Conservation (phyloP, 306 rosid genomes). For the Prunus armeniaca region DNA sequence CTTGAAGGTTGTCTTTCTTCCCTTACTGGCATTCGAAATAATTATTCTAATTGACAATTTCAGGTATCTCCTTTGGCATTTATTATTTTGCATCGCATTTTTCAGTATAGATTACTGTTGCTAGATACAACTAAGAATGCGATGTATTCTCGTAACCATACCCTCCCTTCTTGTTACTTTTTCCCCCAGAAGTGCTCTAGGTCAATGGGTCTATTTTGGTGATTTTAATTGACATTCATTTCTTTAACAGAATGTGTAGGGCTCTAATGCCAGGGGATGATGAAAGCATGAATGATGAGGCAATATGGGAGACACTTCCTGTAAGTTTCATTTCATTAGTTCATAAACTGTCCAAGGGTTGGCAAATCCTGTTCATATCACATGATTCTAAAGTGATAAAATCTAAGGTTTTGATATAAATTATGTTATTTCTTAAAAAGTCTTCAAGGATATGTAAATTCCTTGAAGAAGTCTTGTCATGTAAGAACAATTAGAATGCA, state of each 20-base stretch:
- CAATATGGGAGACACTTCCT: constrained; percentile 97
- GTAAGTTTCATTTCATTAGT: constrained; percentile 45
- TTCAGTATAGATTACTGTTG: background rate
- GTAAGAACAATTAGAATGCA: background rate
- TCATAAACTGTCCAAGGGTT: constrained; percentile 13
- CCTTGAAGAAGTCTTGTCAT: background rate
- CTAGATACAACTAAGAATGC: background rate
- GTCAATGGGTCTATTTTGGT: constrained; percentile 9
- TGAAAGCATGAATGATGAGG: constrained; percentile 83
- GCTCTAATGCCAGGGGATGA: constrained; percentile 97
- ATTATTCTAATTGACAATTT: constrained; percentile 84
- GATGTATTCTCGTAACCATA: background rate
- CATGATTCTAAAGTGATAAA: background rate
- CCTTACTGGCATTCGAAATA: constrained; percentile 82
- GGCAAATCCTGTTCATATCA: background rate
- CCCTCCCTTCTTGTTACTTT: background rate
- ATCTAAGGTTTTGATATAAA: background rate
- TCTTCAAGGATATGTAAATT: background rate
- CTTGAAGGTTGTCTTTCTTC: constrained; percentile 90
- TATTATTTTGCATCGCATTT: background rate
- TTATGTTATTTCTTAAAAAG: background rate
- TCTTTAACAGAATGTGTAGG: constrained; percentile 81
- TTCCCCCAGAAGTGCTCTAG: background rate
- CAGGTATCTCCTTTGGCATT: constrained; percentile 58
- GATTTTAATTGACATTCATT: constrained; percentile 17